Evolutionary conservation across 2,329 filamentous ascomycete species (phyloP).

Genomic region (Phoma sp.): DNA sequence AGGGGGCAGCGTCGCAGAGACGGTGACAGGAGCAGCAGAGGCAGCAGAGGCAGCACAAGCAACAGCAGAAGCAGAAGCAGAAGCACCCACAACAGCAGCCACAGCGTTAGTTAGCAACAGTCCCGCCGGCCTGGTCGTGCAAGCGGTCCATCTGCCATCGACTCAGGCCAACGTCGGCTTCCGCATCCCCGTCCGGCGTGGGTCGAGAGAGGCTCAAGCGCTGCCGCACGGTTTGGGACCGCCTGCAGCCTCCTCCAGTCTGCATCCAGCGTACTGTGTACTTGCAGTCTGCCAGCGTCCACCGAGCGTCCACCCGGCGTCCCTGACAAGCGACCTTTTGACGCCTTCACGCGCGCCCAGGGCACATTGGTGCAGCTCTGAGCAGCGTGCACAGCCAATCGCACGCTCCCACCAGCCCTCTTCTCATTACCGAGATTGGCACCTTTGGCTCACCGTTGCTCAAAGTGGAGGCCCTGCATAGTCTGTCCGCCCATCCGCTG

Average conservation of each 20-base stretch:
- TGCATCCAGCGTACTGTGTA: no score
- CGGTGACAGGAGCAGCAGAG: background rate
- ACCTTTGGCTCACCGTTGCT: slow-evolving; percentile 7
- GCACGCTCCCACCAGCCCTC: background rate
- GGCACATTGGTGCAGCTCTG: background rate
- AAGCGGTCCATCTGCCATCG: slow-evolving; percentile 3
- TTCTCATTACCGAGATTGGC: slow-evolving; percentile 15
- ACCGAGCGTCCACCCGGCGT: background rate
- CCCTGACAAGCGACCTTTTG: background rate
- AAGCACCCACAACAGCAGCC: background rate
- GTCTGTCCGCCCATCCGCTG: slow-evolving; percentile 5
- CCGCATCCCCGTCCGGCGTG: slow-evolving; percentile 18
- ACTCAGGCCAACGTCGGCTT: slow-evolving; percentile 11
- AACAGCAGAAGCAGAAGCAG: no score
- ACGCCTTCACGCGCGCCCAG: slow-evolving; percentile 8
- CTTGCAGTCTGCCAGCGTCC: no score
- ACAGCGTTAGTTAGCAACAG: no score
- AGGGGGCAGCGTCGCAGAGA: slow-evolving; percentile 26
- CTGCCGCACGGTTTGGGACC: slow-evolving; percentile 3
- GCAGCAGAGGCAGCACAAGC: no score
- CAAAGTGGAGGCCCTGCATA: slow-evolving; percentile 7
- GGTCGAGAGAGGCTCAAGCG: slow-evolving; percentile 14
- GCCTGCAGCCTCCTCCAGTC: slow-evolving; percentile 1
- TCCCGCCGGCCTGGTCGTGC: no score
- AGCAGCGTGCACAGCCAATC: background rate